These are phyloP conservation scores for Saccharomycopsis schoenii DNA, from an alignment of 805 yeast genomes.

Conservation along the genomic window DNA sequence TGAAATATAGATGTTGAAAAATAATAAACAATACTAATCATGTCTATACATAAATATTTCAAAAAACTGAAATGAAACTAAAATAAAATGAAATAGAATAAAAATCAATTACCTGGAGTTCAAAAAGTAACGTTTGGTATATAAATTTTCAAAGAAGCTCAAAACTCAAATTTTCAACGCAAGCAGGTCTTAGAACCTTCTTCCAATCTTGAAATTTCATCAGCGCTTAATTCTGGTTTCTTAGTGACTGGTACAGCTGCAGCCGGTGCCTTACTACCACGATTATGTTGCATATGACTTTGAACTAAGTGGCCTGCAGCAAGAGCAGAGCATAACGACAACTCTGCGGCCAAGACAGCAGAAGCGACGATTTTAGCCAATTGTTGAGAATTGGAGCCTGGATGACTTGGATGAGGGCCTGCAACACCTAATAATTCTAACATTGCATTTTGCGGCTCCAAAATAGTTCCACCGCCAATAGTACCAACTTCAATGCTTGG, in stretches of 20 bases:
- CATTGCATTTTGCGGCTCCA: constrained; percentile 96
- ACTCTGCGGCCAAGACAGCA: constrained; percentile 92
- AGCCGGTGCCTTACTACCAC: constrained; percentile 18
- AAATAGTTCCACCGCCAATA: constrained; percentile 96
- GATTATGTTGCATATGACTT: constrained; percentile 91
- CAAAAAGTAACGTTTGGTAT: neutral
- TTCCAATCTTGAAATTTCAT: constrained; percentile 40
- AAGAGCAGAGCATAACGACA: constrained; percentile 87
- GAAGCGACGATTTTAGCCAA: constrained; percentile 89
- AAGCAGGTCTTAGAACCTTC: constrained; percentile 67
- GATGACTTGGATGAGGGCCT: constrained; percentile 89
- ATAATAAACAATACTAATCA: neutral
- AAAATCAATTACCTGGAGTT: neutral
- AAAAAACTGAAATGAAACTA: neutral
- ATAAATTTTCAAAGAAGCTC: neutral
- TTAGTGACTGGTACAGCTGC: no score
- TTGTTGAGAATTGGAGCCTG: constrained; percentile 92
- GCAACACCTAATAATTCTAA: constrained; percentile 86
- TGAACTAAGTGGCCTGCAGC: constrained; percentile 98
- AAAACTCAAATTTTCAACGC: neutral
- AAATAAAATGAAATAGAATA: neutral
- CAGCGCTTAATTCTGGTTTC: constrained; percentile 22
- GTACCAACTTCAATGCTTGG: constrained; percentile 99
- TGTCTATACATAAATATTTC: neutral
- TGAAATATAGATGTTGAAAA: neutral